phyloP scores from a whole-genome alignment of 1,139 yeast species.

The Wickerhamiella pararugosa region DNA sequence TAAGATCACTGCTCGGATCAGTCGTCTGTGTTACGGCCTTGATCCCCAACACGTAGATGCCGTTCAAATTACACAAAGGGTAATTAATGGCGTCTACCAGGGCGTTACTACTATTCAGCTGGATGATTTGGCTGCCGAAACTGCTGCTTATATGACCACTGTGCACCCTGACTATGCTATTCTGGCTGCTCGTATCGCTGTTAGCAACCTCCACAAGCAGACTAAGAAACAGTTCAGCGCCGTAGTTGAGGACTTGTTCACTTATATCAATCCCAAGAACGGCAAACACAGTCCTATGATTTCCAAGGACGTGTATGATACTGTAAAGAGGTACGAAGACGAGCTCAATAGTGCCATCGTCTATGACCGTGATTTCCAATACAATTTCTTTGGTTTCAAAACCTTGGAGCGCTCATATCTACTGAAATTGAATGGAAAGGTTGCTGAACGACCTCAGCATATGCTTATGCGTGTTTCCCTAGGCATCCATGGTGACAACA shows the following conservation, averaged over 20 bases:
- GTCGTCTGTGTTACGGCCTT: slow-evolving; percentile 64
- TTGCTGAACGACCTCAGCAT: slow-evolving; percentile 86
- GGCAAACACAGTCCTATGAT: slow-evolving; percentile 65
- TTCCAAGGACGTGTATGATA: slow-evolving; percentile 50
- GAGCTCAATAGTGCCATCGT: slow-evolving; percentile 69
- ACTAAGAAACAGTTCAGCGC: slow-evolving; percentile 80
- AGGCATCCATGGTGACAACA: slow-evolving; percentile 70
- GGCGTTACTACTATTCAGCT: slow-evolving; percentile 93
- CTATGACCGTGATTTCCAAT: slow-evolving; percentile 69
- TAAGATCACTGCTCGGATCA: slow-evolving; percentile 50
- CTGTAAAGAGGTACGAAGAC: slow-evolving; percentile 48
- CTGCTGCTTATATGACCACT: slow-evolving; percentile 94
- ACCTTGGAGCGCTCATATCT: slow-evolving; percentile 76
- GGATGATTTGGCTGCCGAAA: slow-evolving; percentile 88
- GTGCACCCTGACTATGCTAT: slow-evolving; percentile 92
- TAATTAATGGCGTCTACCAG: slow-evolving; percentile 81
- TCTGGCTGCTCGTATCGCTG: slow-evolving; percentile 89
- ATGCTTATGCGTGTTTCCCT: slow-evolving; percentile 79
- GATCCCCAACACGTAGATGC: slow-evolving; percentile 78
- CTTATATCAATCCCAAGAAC: slow-evolving; percentile 53
- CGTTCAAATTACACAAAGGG: slow-evolving; percentile 76
- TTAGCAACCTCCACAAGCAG: slow-evolving; percentile 82
- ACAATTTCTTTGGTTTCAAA: slow-evolving; percentile 76
- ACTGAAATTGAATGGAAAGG: slow-evolving; percentile 51
- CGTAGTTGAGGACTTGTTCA: slow-evolving; percentile 53